Conservation (phyloP, 768 basidiomycete genomes). For the Hirschioporus abietinus region DNA sequence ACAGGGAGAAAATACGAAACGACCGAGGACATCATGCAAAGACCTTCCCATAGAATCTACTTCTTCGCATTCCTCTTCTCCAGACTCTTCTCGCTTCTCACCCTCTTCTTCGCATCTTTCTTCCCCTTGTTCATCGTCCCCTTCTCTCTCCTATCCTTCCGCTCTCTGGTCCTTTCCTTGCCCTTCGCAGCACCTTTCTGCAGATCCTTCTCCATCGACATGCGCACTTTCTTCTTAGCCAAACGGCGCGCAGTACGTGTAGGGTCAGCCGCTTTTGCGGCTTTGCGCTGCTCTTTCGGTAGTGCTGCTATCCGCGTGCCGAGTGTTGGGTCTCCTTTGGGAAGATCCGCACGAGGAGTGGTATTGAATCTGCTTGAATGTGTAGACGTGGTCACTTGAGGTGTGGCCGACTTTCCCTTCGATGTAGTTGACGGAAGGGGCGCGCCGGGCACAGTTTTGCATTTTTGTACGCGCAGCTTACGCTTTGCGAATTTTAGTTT, state of each 20-base stretch:
- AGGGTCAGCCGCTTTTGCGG: conserved; percentile 69
- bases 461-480: conserved; percentile 85
- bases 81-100: conserved; percentile 49
- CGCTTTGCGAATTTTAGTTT: conserved; percentile 92
- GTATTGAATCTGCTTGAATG: conserved; percentile 7
- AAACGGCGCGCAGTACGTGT: conserved; percentile 79
- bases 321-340: conserved; percentile 78
- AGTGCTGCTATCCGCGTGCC: conserved; percentile 74
- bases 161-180: neutral
- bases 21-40: neutral
- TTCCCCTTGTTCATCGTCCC: conserved; percentile 38
- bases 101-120: conserved; percentile 42
- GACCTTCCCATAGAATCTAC: conserved; percentile 17
- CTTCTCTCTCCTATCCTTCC: conserved; percentile 20
- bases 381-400: conserved; percentile 18
- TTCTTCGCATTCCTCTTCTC: conserved; percentile 58
- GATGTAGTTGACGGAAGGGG: conserved; percentile 21
- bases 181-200: neutral
- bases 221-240: conserved; percentile 84
- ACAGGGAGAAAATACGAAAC: neutral
- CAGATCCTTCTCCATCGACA: conserved; percentile 40
- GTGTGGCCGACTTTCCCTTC: conserved; percentile 13
- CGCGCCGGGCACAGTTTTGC: conserved; percentile 63
- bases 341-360: conserved; percentile 28
- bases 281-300: conserved; percentile 83